Evolutionary conservation across 116 monocot genomes (phyloP), one percentile per base, ranked within the genome.

Genomic region (Iris pallida): DNA sequence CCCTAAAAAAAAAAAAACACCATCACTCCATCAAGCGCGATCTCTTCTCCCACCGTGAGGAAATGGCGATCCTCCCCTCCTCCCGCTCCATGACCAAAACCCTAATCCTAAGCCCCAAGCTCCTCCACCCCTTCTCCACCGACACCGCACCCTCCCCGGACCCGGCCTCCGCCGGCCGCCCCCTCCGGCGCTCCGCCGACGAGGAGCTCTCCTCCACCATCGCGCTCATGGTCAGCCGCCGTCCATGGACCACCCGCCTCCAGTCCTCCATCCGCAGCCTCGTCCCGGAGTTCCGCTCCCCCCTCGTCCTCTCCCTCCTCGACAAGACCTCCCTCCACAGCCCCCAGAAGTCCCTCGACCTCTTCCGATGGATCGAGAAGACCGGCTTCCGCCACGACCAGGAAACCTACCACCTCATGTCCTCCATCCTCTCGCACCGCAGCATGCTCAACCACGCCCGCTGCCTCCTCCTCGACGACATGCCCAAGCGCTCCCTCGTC

Each of bases 371-470:
- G 84, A 88, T 91, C 7, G 91, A 95, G 78, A 86, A 86, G 69
- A 84, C 88, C 4, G 90, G 91, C 9, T 95, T 95, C 83, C 75
- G 77, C 55, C 95, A 90, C 58, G 83, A 83, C 55, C 47, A 17
- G 9, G 19, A 41, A 5, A 91, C 95, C 76, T 91, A 78, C 73
- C 59, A 20, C 41, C 75, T 71, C 60, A 82, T 95, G 42, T 67
- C 88, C 64, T 61, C 69, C n/a, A 61, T 81, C 55, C 90, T 95
- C 52, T 49, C 91, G 47, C 78, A 80, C 55, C 40, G 53, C 18
- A 75, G 71, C 30, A 95, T 95, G 95, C 84, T 95, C 75, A 95
- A 95, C 86, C 94, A 94, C 73, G 90, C 94, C 7, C 87, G 94
- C 54, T 90, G 94, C 77, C 52, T 95, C 72, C 19, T 95, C 68